Base-by-base conservation (phyloP, 2,329 filamentous ascomycete genomes). In the Colletotrichum simmondsii region DNA sequence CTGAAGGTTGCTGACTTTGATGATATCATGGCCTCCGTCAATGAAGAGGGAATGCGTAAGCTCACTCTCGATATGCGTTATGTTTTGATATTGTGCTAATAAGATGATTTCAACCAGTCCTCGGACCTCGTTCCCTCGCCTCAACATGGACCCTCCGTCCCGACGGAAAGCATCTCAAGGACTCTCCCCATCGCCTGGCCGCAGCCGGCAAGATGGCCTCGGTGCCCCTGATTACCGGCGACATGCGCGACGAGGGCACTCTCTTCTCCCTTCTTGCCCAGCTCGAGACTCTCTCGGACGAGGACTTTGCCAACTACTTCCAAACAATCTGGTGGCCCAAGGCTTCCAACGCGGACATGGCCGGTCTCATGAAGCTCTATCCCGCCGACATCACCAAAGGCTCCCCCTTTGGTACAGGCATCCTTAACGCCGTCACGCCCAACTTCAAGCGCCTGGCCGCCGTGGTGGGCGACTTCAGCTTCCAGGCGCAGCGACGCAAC, bases 201-300 rank as follows among this genome's bases (percentile, higher is more conserved):
- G 24, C 52, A 10, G 67, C 67, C 42, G 61, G 61, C 11, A 70
- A 59, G 54, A 70, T 70, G 60, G 67, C 67, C 2, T 59, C 53
- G 8, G 88, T 93, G 0, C 91, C 91, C 2, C 86, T 92, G 77
- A 91, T 93, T 68, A 83, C 90, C 30, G 90, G 91, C 46, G 86
- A 91, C 76, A 88, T 90, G 80, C 89, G 92, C 82, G 91, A 93
- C 77, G 91, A 93, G 79, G 90, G 90, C 6, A 92, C 91, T 0
- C 78, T 93, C 5, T 92, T 92, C 78, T 84, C 88, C 5, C 83
- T 92, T 16, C 54, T 70, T 22, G 66, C 66, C 26, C 61, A 60
- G 7, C 60, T 65, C 8, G 53, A 65, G n/a, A 69, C 53, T 2
- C 53, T 65, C 12, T 35, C 67, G 0, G 42, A 70, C 3, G 54